Conservation (phyloP, 148 eudicot species). For the Persicaria maculosa region DNA sequence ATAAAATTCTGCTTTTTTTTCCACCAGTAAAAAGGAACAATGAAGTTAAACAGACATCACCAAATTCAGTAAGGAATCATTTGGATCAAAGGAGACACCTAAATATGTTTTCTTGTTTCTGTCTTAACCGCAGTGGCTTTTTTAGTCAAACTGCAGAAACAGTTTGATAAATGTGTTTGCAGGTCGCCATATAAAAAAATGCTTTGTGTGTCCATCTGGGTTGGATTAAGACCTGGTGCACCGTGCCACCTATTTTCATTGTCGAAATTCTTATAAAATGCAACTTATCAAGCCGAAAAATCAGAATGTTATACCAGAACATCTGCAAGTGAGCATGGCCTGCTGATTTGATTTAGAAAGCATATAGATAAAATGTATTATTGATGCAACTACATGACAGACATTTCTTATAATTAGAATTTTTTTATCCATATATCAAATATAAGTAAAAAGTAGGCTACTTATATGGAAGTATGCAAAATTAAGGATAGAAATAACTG, state of each 20-base stretch:
- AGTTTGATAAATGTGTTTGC: neutral
- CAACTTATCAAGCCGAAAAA: neutral
- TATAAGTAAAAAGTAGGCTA: constrained; percentile 7
- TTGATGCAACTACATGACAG: neutral
- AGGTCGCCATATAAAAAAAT: too few relatives aligned
- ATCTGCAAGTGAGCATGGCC: neutral
- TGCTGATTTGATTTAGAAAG: neutral
- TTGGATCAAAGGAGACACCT: neutral
- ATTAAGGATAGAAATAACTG: neutral
- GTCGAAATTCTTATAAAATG: constrained; percentile 1
- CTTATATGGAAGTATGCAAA: neutral
- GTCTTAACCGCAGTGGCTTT: neutral
- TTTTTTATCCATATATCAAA: neutral
- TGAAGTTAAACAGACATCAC: neutral
- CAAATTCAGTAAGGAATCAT: neutral
- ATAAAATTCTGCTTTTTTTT: neutral
- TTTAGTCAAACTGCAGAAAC: neutral
- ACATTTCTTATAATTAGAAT: too few relatives aligned
- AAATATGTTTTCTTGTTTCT: neutral
- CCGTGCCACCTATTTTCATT: neutral
- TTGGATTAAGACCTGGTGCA: too few relatives aligned
- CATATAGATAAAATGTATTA: neutral
- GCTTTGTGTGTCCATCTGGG: neutral
- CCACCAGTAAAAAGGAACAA: neutral
- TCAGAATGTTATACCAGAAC: neutral